These are phyloP conservation scores for Colletotrichum lupini DNA, from an alignment of 2,329 filamentous ascomycete genomes.

Conservation along the genomic window DNA sequence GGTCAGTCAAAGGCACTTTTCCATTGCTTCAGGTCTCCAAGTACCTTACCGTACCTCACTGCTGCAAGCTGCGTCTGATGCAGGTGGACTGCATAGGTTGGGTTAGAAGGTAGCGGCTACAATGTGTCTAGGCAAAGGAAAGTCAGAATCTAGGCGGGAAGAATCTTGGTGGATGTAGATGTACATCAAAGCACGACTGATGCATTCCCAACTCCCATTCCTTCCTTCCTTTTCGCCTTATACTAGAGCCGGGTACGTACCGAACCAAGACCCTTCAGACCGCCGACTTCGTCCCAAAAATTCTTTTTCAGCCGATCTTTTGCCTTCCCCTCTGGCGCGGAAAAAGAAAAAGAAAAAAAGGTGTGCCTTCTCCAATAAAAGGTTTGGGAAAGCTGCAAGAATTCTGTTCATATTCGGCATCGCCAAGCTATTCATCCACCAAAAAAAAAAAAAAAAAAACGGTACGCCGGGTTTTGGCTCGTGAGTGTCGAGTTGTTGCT, in stretches of 20 bases:
- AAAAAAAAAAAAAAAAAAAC: no score
- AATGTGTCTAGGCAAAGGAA: neutral
- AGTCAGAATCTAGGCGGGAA: neutral
- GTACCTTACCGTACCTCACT: neutral
- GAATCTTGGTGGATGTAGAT: neutral
- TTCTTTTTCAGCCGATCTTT: slow-evolving; percentile 13
- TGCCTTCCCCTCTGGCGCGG: neutral
- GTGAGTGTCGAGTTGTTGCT: neutral
- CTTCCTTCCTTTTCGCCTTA: neutral
- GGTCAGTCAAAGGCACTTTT: neutral
- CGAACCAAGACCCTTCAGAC: slow-evolving; percentile 18
- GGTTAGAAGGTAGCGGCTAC: neutral
- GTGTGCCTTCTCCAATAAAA: neutral
- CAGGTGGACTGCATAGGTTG: neutral
- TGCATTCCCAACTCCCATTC: neutral
- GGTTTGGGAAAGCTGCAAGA: neutral
- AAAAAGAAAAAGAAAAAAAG: neutral
- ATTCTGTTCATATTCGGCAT: neutral
- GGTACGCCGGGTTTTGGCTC: neutral
- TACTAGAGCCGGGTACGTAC: slow-evolving; percentile 2
- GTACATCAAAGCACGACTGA: neutral
- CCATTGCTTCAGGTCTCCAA: no score
- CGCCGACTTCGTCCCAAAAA: slow-evolving; percentile 29
- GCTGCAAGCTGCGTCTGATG: neutral
- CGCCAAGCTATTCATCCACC: neutral